Evolutionary conservation across 306 rosid genomes (phyloP).

Genomic region (Herpetospermum pedunculosum): DNA sequence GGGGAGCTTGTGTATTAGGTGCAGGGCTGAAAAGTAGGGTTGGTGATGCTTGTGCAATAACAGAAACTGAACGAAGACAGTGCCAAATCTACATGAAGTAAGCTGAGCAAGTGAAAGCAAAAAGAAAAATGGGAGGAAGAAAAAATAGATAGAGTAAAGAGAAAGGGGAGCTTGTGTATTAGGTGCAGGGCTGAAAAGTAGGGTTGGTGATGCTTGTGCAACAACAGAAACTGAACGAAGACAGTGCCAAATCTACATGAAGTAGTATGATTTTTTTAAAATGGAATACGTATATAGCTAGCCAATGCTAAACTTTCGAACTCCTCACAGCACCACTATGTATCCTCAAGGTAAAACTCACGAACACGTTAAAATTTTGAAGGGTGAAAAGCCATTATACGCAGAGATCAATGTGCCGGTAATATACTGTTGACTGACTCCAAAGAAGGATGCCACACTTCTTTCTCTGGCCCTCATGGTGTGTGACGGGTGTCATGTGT

Average conservation of each 20-base stretch:
- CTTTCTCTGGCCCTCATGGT: too few relatives aligned
- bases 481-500: too few relatives aligned
- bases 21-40: neutral
- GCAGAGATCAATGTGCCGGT: neutral
- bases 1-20: neutral
- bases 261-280: neutral
- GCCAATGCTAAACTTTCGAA: neutral
- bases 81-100: neutral
- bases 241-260: neutral
- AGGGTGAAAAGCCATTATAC: neutral
- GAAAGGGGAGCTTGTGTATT: neutral
- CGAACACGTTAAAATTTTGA: neutral
- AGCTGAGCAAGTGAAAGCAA: too few relatives aligned
- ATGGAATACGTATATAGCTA: neutral
- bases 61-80: neutral
- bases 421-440: too few relatives aligned
- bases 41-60: neutral
- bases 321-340: neutral
- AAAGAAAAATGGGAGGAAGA: too few relatives aligned
- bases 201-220: neutral
- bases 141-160: neutral
- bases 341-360: neutral
- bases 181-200: neutral
- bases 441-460: too few relatives aligned
- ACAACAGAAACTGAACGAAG: neutral